phyloP scores from a whole-genome alignment of 2,329 filamentous ascomycete genomes.

The Emmonsiellopsis sp. region DNA sequence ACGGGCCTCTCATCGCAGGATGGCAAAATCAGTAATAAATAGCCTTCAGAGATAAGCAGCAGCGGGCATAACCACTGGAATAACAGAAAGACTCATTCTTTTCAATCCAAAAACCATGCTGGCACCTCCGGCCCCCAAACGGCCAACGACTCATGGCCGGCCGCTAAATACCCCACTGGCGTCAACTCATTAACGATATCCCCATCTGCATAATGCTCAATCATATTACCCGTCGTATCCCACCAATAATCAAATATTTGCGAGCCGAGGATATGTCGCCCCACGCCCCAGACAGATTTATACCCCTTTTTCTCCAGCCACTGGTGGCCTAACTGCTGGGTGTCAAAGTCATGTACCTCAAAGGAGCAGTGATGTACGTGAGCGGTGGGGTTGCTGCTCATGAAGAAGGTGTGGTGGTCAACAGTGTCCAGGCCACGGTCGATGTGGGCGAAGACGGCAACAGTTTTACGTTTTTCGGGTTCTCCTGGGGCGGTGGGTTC shows the following conservation, averaged over 20 bases:
- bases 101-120: constrained; percentile 2
- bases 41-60: too few relatives aligned
- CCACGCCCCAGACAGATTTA: constrained; percentile 41
- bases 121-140: constrained; percentile 7
- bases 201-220: constrained; percentile 42
- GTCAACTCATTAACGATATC: constrained; percentile 38
- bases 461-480: constrained; percentile 15
- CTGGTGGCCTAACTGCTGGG: constrained; percentile 43
- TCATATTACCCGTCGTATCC: constrained; percentile 21
- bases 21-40: too few relatives aligned
- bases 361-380: constrained; percentile 44
- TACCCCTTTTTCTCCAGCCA: constrained; percentile 40
- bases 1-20: too few relatives aligned
- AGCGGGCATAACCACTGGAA: too few relatives aligned
- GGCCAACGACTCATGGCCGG: constrained; percentile 7
- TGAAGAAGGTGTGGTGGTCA: constrained; percentile 47
- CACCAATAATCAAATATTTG: constrained; percentile 48
- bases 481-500: background rate
- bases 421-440: constrained; percentile 38
- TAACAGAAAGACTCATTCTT: too few relatives aligned
- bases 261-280: constrained; percentile 41
- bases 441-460: constrained; percentile 41
- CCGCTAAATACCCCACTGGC: constrained; percentile 5
- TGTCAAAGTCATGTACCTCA: constrained; percentile 45
- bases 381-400: constrained; percentile 21